Percentiles rank a stretch among this genome's conserved stretches.
phyloP scores from a whole-genome alignment of 345 rosid genomes.

The Anastatica hierochuntica region DNA sequence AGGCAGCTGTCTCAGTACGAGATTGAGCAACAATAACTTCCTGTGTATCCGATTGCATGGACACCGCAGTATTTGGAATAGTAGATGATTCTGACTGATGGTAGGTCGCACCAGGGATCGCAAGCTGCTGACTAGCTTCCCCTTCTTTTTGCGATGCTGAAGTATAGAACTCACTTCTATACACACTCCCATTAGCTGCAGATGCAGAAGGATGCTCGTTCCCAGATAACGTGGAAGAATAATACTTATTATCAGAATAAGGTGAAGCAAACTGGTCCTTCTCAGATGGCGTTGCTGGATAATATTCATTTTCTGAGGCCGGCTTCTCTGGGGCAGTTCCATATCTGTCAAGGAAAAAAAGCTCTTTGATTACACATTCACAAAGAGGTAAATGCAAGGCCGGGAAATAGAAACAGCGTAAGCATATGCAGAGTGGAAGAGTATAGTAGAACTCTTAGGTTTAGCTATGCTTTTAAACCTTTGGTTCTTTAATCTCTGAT shows the following conservation, averaged over 20 bases:
- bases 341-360: conserved; percentile 18
- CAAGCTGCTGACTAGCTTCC: conserved; percentile 23
- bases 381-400: background rate
- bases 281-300: conserved; percentile 14
- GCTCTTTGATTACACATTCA: background rate
- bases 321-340: conserved; percentile 17
- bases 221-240: conserved; percentile 13
- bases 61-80: background rate
- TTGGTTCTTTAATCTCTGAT: no score
- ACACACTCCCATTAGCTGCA: conserved; percentile 14
- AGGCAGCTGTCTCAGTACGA: conserved; percentile 10
- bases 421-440: background rate
- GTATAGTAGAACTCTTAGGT: background rate
- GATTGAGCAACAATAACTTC: conserved; percentile 10
- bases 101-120: conserved; percentile 9
- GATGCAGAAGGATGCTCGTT: conserved; percentile 12
- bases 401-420: background rate
- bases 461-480: background rate
- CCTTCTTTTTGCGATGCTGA: conserved; percentile 21
- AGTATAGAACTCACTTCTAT: conserved; percentile 16
- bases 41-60: conserved; percentile 8
- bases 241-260: conserved; percentile 15
- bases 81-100: conserved; percentile 9
- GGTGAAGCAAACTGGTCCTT: conserved; percentile 17
- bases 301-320: conserved; percentile 20